Base-by-base conservation (phyloP, 129 eudicot genomes). In the Erigeron canadensis region DNA sequence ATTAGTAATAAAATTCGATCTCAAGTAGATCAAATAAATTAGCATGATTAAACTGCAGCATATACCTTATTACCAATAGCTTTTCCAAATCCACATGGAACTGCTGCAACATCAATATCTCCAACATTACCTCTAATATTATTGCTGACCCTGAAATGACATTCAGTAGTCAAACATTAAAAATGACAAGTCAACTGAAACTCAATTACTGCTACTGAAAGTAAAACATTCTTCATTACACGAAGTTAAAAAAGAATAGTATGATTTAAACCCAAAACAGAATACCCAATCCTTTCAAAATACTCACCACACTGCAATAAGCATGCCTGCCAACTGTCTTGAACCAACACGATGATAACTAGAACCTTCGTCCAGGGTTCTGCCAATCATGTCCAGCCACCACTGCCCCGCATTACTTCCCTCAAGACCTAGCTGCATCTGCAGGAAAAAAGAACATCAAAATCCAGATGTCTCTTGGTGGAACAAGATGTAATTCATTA, bases 31-130 rank as follows among this genome's bases (percentile, higher is more conserved):
- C 40, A 10, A 45, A 40, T 40, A 74, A 81, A 62, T 43, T 8
- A 45, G 72, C 54, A 66, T 56, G 18, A 58, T 28, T 6, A 38
- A 46, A 77, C 58, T 55, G 21, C 44, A 7, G 65, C 17, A 8
- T 72, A 70, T 79, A 94, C 99, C 97, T 94, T 94, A 55, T 94
- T 94, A 43, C 99, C 99, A 64, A 94, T 85, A 21, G 99, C 99
- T 72, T 89, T 96, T 21, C 99, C 99, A 46, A 87, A 84, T 67
- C 99, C 99, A 79, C 99, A 94, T 63, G 99, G 97, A 79, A 94
- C 99, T 54, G 99, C 99, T 62, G 96, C 97, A 72, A 85, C 91
- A 69, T 90, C 97, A 81, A 90, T 73, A 84, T 94, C 99, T 64
- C 99, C 99, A 69, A 94, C 88, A 81, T 90, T 77, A 73, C 77